Conservation (phyloP, 768 basidiomycete genomes). For the Amanita thiersii region DNA sequence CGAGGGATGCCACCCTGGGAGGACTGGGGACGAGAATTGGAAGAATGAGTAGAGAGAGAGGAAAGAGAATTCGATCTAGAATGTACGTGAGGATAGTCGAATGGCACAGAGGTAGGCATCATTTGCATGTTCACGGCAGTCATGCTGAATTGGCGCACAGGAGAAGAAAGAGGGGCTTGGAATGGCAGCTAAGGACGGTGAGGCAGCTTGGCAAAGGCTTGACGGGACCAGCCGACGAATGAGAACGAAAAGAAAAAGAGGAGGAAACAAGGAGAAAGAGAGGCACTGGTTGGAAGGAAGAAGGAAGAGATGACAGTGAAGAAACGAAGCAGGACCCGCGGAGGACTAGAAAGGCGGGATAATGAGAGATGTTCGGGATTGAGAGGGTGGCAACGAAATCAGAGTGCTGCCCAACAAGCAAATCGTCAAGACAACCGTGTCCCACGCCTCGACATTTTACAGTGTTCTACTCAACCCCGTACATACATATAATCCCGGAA, state of each 20-base stretch:
- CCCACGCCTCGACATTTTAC: constrained; percentile 6
- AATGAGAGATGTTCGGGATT: constrained; percentile 12
- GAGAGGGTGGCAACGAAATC: constrained; percentile 14
- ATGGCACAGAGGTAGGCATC: constrained; percentile 56
- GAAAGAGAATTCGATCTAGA: constrained; percentile 76
- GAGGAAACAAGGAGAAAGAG: constrained; percentile 16
- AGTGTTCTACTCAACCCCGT: constrained; percentile 13
- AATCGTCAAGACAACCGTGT: constrained; percentile 36
- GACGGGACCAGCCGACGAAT: constrained; percentile 54
- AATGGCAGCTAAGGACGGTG: constrained; percentile 22
- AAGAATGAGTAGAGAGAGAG: constrained; percentile 65
- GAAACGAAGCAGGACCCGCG: constrained; percentile 23
- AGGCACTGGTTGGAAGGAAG: constrained; percentile 10
- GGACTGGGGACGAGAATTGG: constrained; percentile 70
- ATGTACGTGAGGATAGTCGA: constrained; percentile 68
- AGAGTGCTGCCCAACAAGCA: constrained; percentile 11
- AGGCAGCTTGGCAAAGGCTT: constrained; percentile 24
- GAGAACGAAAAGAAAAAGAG: constrained; percentile 16
- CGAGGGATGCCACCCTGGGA: constrained; percentile 57
- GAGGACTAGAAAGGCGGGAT: constrained; percentile 28
- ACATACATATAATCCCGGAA: constrained; percentile 71
- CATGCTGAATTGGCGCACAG: constrained; percentile 31
- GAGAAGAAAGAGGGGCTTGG: constrained; percentile 11
- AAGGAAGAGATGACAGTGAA: constrained; percentile 15
- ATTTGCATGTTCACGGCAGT: constrained; percentile 70